Evolutionary conservation across 257 asterid genomes (phyloP).

Genomic region (Fraxinus americana): DNA sequence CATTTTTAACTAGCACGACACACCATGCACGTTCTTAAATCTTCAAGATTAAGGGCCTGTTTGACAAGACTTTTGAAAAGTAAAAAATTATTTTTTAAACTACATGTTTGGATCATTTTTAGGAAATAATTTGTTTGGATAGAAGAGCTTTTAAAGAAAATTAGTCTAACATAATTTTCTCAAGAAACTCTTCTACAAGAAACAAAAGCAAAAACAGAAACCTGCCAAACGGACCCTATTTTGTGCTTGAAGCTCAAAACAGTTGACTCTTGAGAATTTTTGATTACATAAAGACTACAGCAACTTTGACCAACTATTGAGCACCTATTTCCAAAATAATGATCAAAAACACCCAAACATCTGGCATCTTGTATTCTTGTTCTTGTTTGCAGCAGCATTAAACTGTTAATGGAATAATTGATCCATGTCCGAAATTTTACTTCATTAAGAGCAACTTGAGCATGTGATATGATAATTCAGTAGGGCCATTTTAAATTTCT

Average conservation of each 20-base stretch:
- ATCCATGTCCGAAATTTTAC: slow-evolving; percentile 19
- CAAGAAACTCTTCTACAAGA: too few species aligned
- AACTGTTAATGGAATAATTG: slow-evolving; percentile 27
- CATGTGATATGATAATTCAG: slow-evolving; percentile 45
- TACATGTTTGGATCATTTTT: too few species aligned
- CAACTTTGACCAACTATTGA: background rate
- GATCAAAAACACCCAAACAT: slow-evolving; percentile 14
- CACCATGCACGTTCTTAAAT: too few species aligned
- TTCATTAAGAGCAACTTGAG: slow-evolving; percentile 36
- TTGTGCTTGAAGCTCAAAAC: too few species aligned
- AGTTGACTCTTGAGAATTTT: background rate
- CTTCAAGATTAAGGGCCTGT: background rate
- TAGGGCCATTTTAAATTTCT: slow-evolving; percentile 40
- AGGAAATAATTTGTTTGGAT: too few species aligned
- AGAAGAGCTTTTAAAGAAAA: too few species aligned
- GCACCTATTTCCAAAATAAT: background rate
- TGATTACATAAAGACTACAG: background rate
- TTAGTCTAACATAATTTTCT: too few species aligned
- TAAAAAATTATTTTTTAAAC: too few species aligned
- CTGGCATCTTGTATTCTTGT: slow-evolving; percentile 22
- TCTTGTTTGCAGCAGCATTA: slow-evolving; percentile 22
- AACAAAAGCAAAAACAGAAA: too few species aligned
- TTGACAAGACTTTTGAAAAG: too few species aligned
- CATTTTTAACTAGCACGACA: background rate
- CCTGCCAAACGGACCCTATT: too few species aligned